Evolutionary conservation across 2,329 filamentous ascomycete species (phyloP), one percentile per base, ranked within the genome.

Genomic region (Phaeosphaeriaceae sp.): DNA sequence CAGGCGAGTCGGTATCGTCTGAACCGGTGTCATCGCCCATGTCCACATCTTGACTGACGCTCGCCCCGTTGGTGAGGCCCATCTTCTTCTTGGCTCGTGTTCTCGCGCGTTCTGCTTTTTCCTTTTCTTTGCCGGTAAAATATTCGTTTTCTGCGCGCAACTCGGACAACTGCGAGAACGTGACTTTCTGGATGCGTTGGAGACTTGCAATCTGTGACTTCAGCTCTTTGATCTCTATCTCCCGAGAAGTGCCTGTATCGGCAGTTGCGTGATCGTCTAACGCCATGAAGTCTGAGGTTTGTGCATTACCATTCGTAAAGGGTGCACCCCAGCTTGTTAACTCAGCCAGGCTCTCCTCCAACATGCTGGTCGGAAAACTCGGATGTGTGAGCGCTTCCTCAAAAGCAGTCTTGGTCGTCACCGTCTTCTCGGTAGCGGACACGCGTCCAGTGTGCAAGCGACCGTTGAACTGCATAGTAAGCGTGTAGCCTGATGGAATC

Each of bases 401-500:
- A 58, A 83, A 82, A 5, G 56, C 60, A 15, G 62, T 68, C 51
- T 66, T 69, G 42, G 57, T 58, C 9, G 54, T 45, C 40, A 42
- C 52, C 53, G 48, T 59, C 22, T 54, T 51, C 21, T 71, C 71
- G 1, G 71, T 69, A 6, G 75, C 76, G 33, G 76, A 77, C 44
- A 75, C 64, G 17, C 63, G 59, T 40, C 68, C 63, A 9, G 56
- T 61, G 17, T 58, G 66, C 25, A 77, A 56, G 15, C 62, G 72
- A 53, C 65, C 68, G 7, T 76, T 81, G n/a, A 93, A 80, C 73
- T 91, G 89, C 13, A 87, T 81, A 17, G 84, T 88, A 60, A 92
- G 83, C 3, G 84, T 84, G 72, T 93, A 92, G 61, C 84, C 85
- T 41, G 85, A 82, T 60, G 82, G 81, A 9, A 83, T 75, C 20